Conservation (phyloP, 1,139 yeast species). For the Pichia sp. region DNA sequence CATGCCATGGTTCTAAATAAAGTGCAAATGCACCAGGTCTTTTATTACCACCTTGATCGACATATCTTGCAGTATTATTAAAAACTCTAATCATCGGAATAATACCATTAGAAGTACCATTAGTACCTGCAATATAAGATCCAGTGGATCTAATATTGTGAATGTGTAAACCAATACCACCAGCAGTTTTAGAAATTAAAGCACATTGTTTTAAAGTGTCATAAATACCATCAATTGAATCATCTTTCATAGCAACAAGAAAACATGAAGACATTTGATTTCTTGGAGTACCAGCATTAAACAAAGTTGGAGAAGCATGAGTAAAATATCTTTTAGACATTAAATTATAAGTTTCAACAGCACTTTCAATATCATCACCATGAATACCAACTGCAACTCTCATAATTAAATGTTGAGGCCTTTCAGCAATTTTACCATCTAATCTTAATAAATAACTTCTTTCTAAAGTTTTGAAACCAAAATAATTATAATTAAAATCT, state of each 20-base stretch:
- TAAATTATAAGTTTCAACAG: constrained; percentile 48
- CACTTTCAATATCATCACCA: constrained; percentile 45
- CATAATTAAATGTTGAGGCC: constrained; percentile 55
- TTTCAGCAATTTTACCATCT: constrained; percentile 50
- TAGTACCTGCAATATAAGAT: constrained; percentile 51
- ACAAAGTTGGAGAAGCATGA: constrained; percentile 56
- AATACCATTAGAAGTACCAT: constrained; percentile 54
- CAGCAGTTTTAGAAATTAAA: constrained; percentile 53
- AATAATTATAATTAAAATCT: constrained; percentile 50
- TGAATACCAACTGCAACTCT: constrained; percentile 58
- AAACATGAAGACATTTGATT: constrained; percentile 57
- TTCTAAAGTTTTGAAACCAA: constrained; percentile 54
- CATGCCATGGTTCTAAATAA: constrained; percentile 59
- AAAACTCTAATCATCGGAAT: constrained; percentile 59
- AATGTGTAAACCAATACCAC: constrained; percentile 57
- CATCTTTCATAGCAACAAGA: constrained; percentile 54
- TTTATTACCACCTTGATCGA: constrained; percentile 61
- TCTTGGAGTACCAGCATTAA: constrained; percentile 54
- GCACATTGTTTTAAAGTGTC: constrained; percentile 54
- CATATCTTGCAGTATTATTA: constrained; percentile 57
- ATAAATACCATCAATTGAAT: constrained; percentile 56
- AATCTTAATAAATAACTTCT: constrained; percentile 49
- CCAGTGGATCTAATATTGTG: constrained; percentile 54
- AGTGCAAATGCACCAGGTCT: constrained; percentile 60
- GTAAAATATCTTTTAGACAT: constrained; percentile 54